Percentiles rank a stretch among this genome's conserved stretches.
phyloP scores from a whole-genome alignment of 768 basidiomycete species.

The Leccinum truebloodii region DNA sequence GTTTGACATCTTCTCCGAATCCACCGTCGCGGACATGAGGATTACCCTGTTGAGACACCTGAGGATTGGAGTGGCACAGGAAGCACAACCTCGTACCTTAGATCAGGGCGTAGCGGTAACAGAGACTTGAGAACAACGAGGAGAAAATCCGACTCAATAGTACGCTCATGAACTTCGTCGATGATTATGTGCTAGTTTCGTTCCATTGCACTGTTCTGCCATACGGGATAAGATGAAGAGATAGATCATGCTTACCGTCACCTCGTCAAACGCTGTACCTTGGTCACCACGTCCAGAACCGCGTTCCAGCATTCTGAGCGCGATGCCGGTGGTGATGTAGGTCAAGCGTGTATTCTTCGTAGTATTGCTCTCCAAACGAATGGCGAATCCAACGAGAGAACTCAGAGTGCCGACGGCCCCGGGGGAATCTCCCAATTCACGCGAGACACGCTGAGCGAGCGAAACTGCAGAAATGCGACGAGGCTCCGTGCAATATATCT shows the following conservation, averaged over 20 bases:
- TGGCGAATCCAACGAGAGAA: conserved; percentile 92
- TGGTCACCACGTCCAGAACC: conserved; percentile 68
- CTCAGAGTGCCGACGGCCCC: conserved; percentile 72
- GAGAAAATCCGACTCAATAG: conserved; percentile 96
- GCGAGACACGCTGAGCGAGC: conserved; percentile 89
- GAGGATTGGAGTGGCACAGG: conserved; percentile 3
- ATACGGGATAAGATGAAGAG: conserved; percentile 4
- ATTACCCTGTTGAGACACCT: conserved; percentile 59
- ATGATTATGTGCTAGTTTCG: conserved; percentile 81
- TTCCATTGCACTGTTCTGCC: conserved; percentile 1
- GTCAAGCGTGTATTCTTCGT: conserved; percentile 75
- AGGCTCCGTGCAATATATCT: conserved; percentile 94
- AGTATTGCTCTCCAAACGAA: conserved; percentile 87
- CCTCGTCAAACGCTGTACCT: conserved; percentile 87
- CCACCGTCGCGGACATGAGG: conserved; percentile 96
- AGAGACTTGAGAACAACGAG: conserved; percentile 90
- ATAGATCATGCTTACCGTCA: conserved; percentile 65
- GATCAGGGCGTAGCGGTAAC: conserved; percentile 68
- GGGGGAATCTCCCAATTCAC: conserved; percentile 84
- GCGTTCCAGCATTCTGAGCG: conserved; percentile 93
- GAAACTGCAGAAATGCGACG: conserved; percentile 96
- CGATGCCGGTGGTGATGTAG: conserved; percentile 94
- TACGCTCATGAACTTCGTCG: conserved; percentile 97
- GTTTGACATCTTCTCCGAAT: conserved; percentile 83
- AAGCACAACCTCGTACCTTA: conserved; percentile 60